Conservation (phyloP, 495 filamentous ascomycete species). For the Penicillium paxilli region DNA sequence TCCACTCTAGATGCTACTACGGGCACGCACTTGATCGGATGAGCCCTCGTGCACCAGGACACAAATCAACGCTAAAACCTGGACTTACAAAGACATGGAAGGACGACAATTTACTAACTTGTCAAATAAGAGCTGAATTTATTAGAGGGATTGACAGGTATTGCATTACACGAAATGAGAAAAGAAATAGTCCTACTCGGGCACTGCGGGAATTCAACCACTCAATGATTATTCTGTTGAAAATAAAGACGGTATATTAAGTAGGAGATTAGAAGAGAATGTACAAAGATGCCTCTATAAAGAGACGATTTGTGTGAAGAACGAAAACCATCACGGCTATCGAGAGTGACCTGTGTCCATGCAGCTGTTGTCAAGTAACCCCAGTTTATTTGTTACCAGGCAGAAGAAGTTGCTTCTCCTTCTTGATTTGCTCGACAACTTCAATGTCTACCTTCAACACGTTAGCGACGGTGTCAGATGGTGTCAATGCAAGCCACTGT, state of each 20-base stretch:
- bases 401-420: constrained; percentile 60
- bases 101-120: too few species aligned
- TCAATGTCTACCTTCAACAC: constrained; percentile 57
- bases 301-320: not conserved
- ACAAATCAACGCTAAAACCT: too few species aligned
- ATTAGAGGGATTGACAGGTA: too few species aligned
- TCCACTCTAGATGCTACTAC: too few species aligned
- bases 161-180: too few species aligned
- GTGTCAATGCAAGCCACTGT: constrained; percentile 66
- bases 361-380: not conserved
- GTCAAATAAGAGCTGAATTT: too few species aligned
- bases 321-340: not conserved
- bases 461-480: constrained; percentile 57
- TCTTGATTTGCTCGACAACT: constrained; percentile 58
- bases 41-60: too few species aligned
- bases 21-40: too few species aligned
- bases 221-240: not conserved
- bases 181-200: too few species aligned
- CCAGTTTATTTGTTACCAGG: constrained; percentile 7
- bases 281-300: not conserved
- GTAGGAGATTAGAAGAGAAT: not conserved
- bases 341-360: not conserved
- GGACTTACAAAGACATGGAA: too few species aligned
- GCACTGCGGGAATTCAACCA: too few species aligned
- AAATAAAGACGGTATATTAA: not conserved